Conservation (phyloP, 305 asterid species). For the Coffea humblotiana region DNA sequence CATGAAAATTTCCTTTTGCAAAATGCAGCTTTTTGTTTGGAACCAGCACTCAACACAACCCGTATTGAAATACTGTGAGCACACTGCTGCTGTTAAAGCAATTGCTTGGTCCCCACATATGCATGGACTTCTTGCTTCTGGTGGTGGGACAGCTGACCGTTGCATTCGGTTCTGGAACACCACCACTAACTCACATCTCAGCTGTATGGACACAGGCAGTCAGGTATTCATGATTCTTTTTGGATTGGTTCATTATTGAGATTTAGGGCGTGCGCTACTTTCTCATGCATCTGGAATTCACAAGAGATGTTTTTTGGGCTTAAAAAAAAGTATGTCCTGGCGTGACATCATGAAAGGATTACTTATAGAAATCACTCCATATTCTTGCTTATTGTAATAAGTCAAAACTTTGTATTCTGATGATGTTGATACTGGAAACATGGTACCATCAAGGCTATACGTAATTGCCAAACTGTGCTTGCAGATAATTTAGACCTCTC, state of each 20-base stretch:
- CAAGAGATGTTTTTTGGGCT: background rate
- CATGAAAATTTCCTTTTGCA: conserved; percentile 11
- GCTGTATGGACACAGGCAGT: conserved; percentile 96
- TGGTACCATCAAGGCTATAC: background rate
- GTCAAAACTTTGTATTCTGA: conserved; percentile 1
- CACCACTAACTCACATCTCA: conserved; percentile 72
- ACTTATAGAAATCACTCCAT: background rate
- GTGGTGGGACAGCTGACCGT: conserved; percentile 97
- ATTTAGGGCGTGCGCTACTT: background rate
- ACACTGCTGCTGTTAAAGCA: conserved; percentile 98
- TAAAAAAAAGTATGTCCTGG: background rate
- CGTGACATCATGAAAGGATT: background rate
- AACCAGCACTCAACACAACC: conserved; percentile 91
- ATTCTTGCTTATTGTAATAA: background rate
- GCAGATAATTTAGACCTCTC: background rate
- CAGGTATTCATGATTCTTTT: conserved; percentile 49
- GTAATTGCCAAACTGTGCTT: background rate
- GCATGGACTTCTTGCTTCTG: conserved; percentile 95
- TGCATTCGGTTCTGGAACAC: conserved; percentile 98
- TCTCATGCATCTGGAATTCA: background rate
- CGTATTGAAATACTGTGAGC: conserved; percentile 80
- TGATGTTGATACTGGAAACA: background rate
- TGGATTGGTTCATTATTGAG: background rate
- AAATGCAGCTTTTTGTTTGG: conserved; percentile 85
- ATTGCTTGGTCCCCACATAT: conserved; percentile 99